Evolutionary conservation across 2,329 filamentous ascomycete genomes (phyloP).

Genomic region (Penicillium sclerotigenum): DNA sequence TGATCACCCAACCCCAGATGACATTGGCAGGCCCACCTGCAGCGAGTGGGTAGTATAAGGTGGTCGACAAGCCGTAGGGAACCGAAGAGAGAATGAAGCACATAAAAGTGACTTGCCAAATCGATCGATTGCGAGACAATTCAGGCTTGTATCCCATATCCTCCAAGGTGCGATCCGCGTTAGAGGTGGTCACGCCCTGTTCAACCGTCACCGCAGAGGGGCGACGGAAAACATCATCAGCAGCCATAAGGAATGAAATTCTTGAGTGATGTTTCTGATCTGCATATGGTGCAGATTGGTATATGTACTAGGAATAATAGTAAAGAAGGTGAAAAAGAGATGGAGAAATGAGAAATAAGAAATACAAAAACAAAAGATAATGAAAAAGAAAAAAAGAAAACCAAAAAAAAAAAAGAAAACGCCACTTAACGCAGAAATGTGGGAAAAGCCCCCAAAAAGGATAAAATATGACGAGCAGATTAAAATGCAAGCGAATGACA

Average conservation of each 20-base stretch:
- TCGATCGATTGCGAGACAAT: constrained; percentile 57
- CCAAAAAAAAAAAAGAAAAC: background rate
- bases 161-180: constrained; percentile 19
- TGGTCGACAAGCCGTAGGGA: constrained; percentile 63
- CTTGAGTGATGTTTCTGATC: background rate
- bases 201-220: constrained; percentile 14
- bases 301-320: background rate
- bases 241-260: constrained; percentile 11
- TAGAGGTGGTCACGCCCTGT: constrained; percentile 10
- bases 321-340: background rate
- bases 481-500: background rate
- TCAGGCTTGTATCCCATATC: constrained; percentile 63
- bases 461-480: constrained; percentile 6
- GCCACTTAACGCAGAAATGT: background rate
- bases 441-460: background rate
- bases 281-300: background rate
- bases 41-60: constrained; percentile 64
- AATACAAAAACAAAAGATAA: background rate
- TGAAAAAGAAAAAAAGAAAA: background rate
- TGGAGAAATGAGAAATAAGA: background rate
- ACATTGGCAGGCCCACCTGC: constrained; percentile 68
- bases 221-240: constrained; percentile 9
- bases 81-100: constrained; percentile 68
- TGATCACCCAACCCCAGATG: constrained; percentile 65
- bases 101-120: constrained; percentile 24